Evolutionary conservation across 768 basidiomycete species (phyloP), one percentile per base, ranked within the genome.

Genomic region (Antrodiella citrinella): DNA sequence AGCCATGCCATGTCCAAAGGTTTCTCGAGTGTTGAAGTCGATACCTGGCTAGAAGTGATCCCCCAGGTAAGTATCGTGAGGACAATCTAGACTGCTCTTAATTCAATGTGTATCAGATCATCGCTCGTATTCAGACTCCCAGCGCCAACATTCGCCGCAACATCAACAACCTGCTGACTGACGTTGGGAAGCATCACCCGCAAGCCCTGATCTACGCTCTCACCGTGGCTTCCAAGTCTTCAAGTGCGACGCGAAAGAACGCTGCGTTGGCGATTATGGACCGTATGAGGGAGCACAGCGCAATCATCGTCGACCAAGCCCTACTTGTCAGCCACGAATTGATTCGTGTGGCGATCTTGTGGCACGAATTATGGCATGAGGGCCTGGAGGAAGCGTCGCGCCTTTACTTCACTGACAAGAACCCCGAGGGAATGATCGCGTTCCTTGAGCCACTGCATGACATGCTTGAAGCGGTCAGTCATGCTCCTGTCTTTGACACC

Each of bases 301-400:
- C 82, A 5, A 65, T 66, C 1, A 87, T 98, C 39, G 95, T 98
- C 30, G 83, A 85, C 50, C 94, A 97, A 82, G 94, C 93, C 9
- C 70, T 84, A 43, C 63, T 95, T 21, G 91, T 99, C 65, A 91
- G 91, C 62, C 83, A 88, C 24, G 96, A 99, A 64, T 77, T 99
- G 30, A 97, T 98, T 52, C 85, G 96, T 18, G 91, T 98, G 4
- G 95, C 96, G 4, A 98, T 99, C 53, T 72, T 99, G 10, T 99
- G 96, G 96, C 94, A 98, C 58, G 96, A 99, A 65, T 72, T 93
- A 55, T 99, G 96, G 96, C 93, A 97, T 59, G 96, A 99, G 69
- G 93, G 91, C 15, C 73, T 99, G 19, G 96, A 99, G 69, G 96
- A 99, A 66, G 96, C 96, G 4, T 96, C 94, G 4, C 80, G 96